Conservation (phyloP, 169 alveolate genomes). For the Besnoitia besnoiti region DNA sequence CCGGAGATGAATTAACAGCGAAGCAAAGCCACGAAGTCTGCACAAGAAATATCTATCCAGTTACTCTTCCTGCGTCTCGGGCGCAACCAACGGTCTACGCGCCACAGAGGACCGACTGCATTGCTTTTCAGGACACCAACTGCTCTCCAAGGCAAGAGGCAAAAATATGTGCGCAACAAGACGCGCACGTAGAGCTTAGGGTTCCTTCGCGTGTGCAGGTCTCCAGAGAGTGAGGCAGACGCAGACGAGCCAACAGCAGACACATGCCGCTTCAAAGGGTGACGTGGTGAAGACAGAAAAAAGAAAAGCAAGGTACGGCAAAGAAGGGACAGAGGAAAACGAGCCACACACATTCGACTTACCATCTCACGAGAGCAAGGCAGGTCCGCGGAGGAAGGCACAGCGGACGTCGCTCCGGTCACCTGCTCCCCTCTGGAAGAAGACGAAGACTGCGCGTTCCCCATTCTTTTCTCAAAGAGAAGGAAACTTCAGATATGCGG, state of each 20-base stretch:
- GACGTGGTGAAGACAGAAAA: no score
- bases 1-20: background rate
- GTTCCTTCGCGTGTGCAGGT: no score
- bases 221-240: no score
- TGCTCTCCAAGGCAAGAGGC: no score
- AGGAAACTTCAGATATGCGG: no score
- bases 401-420: background rate
- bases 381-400: background rate
- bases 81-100: background rate
- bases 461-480: background rate
- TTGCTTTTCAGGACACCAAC: background rate
- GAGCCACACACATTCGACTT: background rate
- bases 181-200: no score
- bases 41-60: background rate
- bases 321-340: background rate
- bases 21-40: background rate
- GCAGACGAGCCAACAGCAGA: no score
- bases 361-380: constrained; percentile 14
- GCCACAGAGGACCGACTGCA: background rate
- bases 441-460: constrained; percentile 21
- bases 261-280: no score
- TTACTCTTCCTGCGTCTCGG: background rate
- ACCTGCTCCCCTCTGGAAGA: background rate
- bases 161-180: no score
- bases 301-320: no score